Evolutionary conservation across 805 yeast species (phyloP), one percentile per base, ranked within the genome.

Genomic region (Yamadazyma sp.): DNA sequence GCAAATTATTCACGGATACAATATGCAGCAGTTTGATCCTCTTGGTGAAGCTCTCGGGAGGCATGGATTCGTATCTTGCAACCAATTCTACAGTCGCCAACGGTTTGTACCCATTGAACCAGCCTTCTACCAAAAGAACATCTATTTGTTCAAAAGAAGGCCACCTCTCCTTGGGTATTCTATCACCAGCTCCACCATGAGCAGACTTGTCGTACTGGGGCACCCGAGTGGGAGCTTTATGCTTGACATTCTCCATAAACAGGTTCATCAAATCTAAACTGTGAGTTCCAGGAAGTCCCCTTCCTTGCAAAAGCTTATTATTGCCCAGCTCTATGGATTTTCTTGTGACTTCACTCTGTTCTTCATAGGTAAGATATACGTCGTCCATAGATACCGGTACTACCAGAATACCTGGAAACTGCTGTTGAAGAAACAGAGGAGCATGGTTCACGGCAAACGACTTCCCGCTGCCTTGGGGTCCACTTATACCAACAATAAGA

Each of bases 201-300:
- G 68, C 64, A 2, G 95, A 77, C 57, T 91, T 93, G 54, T 91
- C 95, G 59, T 89, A 93, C 6, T 57, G 47, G 1, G 98, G 97
- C 12, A 66, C 52, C n/a, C 32, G 32, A 1, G 55, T 43, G 9
- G 59, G 50, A 9, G 41, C 17, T 11, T 40, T 24, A 1, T 52
- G 42, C 3, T 73, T 53, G 20, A 61, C 42, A n/a, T 34, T 45
- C 36, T 18, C 50, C 26, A 84, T 46, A 5, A 71, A 57, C 6
- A 58, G 47, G 5, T 45, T 31, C n/a, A 70, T 54, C 10, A 84
- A 50, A 1, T 47, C 48, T 12, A 85, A 52, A 53, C 91, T 97
- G 57, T 91, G 99, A 0, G 98, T 91, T 0, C 97, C 97, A 0
- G 98, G 98, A 11, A 86, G 69, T 0, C 98, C 98, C 17, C 98